These are phyloP conservation scores for Pseudogymnoascus sp. DNA, from an alignment of 2,329 filamentous ascomycete genomes.

Conservation along the genomic window DNA sequence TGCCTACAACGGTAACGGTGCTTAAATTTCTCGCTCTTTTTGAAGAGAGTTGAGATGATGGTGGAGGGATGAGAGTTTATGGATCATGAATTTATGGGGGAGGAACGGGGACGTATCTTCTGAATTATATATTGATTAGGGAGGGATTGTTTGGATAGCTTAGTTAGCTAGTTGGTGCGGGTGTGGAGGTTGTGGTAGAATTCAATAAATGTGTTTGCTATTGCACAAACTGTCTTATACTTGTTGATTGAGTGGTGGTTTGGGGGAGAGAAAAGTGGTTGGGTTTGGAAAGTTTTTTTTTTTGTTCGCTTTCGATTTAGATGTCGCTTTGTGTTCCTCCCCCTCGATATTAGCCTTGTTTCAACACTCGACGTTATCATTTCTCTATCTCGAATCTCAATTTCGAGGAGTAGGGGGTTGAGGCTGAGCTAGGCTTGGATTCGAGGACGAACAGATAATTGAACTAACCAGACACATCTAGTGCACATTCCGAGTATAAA, in stretches of 20 bases:
- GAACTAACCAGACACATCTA: background rate
- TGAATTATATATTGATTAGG: background rate
- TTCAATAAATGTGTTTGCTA: background rate
- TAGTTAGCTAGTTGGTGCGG: background rate
- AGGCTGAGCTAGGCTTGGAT: background rate
- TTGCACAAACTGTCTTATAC: background rate
- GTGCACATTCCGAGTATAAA: background rate
- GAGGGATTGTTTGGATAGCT: background rate
- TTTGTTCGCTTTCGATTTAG: background rate
- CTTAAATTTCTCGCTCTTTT: slow-evolving; percentile 18
- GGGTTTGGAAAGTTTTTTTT: background rate
- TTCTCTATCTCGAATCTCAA: background rate
- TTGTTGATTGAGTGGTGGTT: background rate
- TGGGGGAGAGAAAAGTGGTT: background rate
- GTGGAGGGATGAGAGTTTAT: background rate
- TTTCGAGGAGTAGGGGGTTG: background rate
- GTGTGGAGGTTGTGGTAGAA: background rate
- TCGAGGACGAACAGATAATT: background rate
- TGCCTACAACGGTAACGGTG: slow-evolving; percentile 45
- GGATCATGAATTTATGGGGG: slow-evolving; percentile 1
- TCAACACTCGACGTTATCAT: background rate
- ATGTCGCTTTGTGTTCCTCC: background rate
- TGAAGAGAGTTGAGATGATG: background rate
- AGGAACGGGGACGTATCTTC: background rate
- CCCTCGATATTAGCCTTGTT: background rate